Base-by-base conservation (phyloP, 495 filamentous ascomycete genomes). In the Schizothecium vesticola region DNA sequence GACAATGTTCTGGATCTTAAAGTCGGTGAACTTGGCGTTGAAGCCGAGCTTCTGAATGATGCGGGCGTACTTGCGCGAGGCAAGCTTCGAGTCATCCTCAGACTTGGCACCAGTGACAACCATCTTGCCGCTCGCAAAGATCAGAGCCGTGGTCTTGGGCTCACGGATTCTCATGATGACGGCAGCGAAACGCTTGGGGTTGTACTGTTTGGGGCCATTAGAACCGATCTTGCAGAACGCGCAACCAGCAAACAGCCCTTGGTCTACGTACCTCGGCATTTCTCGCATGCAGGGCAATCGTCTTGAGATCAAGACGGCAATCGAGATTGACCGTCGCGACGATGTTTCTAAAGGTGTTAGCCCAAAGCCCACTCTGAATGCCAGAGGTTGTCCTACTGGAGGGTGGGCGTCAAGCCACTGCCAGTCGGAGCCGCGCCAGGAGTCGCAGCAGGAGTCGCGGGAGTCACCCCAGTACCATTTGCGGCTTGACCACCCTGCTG, bases 141-240 rank as follows among this genome's bases (percentile, higher is more conserved):
- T 97, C 56, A 99, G 82, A 1, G 95, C 95, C 11, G 95, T 99
- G 2, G 95, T 99, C 85, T 99, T 99, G 25, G 95, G 95, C 72
- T 99, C 95, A 74, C 95, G 96, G 75, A 99, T 99, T 82, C 95
- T 92, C 96, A 99, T 99, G 83, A 99, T 98, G 67, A 99, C 95
- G 78, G 95, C 95, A 65, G 95, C 95, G 77, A 99, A 99, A 91
- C 95, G 95, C 95, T 98, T 88, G 36, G 78, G 76, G 64, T 74
- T 73, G 73, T 73, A 77, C 76, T 77, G 66, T 61, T 63, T 25
- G 24, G 60, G 23, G 56, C 51, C 9, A 78, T 84, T 75, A 84
- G 81, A 75, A 29, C 28, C 36, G 19, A 28, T 28, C 6, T 29
- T 28, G 31, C 65, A 62, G 23, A 6, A 22, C 10, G n/a, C 29